phyloP scores from a whole-genome alignment of 1,284 basidiomycete species.

The Ganoderma sp. region DNA sequence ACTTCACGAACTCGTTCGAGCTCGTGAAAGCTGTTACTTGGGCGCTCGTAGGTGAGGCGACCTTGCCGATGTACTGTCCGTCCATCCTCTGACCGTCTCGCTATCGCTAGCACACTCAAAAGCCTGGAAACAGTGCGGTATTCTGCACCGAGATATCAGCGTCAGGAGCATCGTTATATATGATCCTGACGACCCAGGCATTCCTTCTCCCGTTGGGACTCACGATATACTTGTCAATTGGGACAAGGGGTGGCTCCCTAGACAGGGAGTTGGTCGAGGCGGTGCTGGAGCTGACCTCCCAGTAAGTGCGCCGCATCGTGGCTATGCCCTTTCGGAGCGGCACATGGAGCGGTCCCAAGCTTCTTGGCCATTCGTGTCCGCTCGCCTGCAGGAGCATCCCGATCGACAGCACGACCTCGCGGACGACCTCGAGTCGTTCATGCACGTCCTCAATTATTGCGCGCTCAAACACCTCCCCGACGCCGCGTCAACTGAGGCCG shows the following conservation, averaged over 20 bases:
- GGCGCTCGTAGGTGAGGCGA: slow-evolving; percentile 15
- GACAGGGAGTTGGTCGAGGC: neutral
- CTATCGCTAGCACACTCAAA: slow-evolving; percentile 4
- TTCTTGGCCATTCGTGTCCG: slow-evolving; percentile 22
- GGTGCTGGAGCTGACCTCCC: neutral
- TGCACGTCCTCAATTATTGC: slow-evolving; percentile 14
- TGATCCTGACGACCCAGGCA: slow-evolving; percentile 1
- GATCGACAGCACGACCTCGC: slow-evolving; percentile 8
- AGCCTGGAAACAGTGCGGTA: slow-evolving; percentile 9
- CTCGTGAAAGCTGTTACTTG: slow-evolving; percentile 7
- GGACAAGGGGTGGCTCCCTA: slow-evolving; percentile 12
- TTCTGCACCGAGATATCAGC: slow-evolving; percentile 22
- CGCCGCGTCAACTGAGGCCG: neutral
- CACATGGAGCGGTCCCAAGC: neutral
- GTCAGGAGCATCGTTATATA: slow-evolving; percentile 17
- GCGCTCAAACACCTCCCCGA: slow-evolving; percentile 14
- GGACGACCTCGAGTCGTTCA: slow-evolving; percentile 20
- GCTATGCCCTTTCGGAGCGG: too few species aligned
- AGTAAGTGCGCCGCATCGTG: neutral
- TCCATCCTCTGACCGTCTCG: neutral
- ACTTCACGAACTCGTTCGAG: slow-evolving; percentile 1
- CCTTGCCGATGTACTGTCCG: neutral
- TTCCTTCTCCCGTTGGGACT: neutral
- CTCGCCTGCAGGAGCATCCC: neutral
- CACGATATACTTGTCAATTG: slow-evolving; percentile 19